Evolutionary conservation across 345 rosid species (phyloP).

Genomic region (Theobroma cacao): DNA sequence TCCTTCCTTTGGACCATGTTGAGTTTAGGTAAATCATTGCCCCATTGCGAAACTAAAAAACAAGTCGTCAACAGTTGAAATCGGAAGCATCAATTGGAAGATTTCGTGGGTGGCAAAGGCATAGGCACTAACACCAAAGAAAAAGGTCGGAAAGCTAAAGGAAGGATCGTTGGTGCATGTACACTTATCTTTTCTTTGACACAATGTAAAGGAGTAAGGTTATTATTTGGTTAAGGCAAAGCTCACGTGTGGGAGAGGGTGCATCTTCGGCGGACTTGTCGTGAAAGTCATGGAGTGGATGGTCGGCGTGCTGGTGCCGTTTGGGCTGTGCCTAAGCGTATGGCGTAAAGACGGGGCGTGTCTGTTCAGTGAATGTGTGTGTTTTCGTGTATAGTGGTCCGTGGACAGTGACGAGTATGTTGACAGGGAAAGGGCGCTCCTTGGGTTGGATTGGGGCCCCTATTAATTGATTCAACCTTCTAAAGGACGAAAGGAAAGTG

Average conservation of each 20-base stretch:
- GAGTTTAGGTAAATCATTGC: background rate
- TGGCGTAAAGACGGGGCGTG: background rate
- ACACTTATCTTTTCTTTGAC: background rate
- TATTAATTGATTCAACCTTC: background rate
- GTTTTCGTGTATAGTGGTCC: background rate
- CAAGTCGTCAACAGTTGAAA: slow-evolving; percentile 5
- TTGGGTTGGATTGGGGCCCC: too few relatives aligned
- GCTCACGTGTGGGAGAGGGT: background rate
- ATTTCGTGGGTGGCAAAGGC: slow-evolving; percentile 6
- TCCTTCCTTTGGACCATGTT: background rate
- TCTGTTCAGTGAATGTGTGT: background rate
- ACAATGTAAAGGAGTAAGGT: background rate
- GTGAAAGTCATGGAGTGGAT: slow-evolving; percentile 2
- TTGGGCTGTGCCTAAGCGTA: background rate
- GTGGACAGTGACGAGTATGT: background rate
- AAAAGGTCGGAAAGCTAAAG: slow-evolving; percentile 10
- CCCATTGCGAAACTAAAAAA: background rate
- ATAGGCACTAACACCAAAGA: background rate
- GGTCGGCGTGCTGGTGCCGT: slow-evolving; percentile 10
- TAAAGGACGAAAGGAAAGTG: background rate
- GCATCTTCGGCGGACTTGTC: slow-evolving; percentile 1
- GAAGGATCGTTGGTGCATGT: background rate
- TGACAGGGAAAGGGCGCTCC: background rate
- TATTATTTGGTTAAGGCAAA: background rate
- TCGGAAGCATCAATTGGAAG: background rate